Percentiles rank a stretch among this genome's conserved stretches.
phyloP scores from a whole-genome alignment of 805 yeast genomes.

The Schwanniomyces occidentalis region DNA sequence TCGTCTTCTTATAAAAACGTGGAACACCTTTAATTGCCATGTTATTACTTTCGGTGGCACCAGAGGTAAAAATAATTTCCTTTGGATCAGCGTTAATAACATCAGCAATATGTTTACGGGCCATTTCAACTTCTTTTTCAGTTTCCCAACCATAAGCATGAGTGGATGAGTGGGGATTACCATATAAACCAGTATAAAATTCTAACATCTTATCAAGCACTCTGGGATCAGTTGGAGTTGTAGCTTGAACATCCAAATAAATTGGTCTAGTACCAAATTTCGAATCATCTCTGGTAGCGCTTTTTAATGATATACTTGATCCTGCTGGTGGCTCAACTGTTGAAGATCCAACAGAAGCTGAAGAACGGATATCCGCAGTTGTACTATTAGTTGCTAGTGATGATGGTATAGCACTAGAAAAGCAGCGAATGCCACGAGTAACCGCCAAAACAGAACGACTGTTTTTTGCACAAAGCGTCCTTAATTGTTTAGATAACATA shows the following conservation, averaged over 20 bases:
- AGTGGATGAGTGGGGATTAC: constrained; percentile 97
- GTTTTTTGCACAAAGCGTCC: constrained; percentile 5
- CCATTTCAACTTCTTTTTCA: constrained; percentile 83
- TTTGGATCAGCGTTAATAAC: constrained; percentile 92
- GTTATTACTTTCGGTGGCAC: constrained; percentile 97
- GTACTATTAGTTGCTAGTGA: constrained; percentile 6
- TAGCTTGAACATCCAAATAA: constrained; percentile 96
- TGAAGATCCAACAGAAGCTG: constrained; percentile 19
- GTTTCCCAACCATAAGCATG: constrained; percentile 99
- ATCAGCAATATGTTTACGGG: constrained; percentile 79
- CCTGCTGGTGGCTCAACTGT: constrained; percentile 45
- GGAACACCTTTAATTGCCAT: constrained; percentile 96
- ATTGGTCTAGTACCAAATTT: constrained; percentile 80
- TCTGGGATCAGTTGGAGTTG: constrained; percentile 97
- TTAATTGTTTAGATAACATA: constrained; percentile 8
- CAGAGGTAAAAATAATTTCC: constrained; percentile 94
- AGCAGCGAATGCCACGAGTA: constrained; percentile 6
- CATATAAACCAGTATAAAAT: constrained; percentile 89
- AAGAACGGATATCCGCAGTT: constrained; percentile 16
- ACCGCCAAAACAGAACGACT: constrained; percentile 3
- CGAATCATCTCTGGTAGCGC: constrained; percentile 46
- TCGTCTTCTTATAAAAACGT: constrained; percentile 84
- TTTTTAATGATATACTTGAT: constrained; percentile 44
- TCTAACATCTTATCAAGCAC: constrained; percentile 86
- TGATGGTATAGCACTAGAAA: constrained; percentile 8